Evolutionary conservation across 1,284 basidiomycete species (phyloP).

Genomic region (Bjerkandera adusta): DNA sequence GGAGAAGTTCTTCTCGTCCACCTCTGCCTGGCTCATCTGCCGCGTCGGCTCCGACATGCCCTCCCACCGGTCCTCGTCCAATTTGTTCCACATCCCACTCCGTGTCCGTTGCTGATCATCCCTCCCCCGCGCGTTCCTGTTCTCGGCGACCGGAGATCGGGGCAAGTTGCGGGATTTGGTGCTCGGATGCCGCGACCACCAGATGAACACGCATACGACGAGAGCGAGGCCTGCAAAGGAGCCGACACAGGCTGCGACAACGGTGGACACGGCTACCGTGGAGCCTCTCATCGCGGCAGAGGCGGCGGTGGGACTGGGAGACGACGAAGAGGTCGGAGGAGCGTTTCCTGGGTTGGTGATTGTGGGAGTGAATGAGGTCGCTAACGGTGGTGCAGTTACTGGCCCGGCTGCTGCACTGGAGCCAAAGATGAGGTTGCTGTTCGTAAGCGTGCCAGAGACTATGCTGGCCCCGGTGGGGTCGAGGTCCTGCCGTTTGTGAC

Average conservation of each 20-base stretch:
- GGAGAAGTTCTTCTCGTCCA: conserved; percentile 31
- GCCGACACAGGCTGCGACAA: conserved; percentile 34
- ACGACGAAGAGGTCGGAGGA: conserved; percentile 12
- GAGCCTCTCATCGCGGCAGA: conserved; percentile 14
- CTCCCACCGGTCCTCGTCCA: conserved; percentile 23
- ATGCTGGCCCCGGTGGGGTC: conserved; percentile 15
- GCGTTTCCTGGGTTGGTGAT: conserved; percentile 13
- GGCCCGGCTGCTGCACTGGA: conserved; percentile 3
- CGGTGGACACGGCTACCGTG: conserved; percentile 28
- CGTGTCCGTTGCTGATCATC: conserved; percentile 19
- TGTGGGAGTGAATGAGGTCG: conserved; percentile 10
- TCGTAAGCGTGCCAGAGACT: neutral
- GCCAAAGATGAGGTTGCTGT: conserved; percentile 15
- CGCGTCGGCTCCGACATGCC: conserved; percentile 12
- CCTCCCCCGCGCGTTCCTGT: conserved; percentile 21
- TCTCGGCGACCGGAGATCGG: conserved; percentile 15
- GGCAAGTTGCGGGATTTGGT: conserved; percentile 17
- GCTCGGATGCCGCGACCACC: conserved; percentile 25
- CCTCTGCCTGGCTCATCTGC: conserved; percentile 20
- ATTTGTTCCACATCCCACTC: conserved; percentile 21
- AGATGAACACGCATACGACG: conserved; percentile 28
- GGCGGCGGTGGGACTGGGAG: conserved; percentile 12
- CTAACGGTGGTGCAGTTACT: conserved; percentile 15
- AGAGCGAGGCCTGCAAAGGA: conserved; percentile 28
- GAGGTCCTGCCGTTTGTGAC: conserved; percentile 20